phyloP scores from a whole-genome alignment of 768 basidiomycete genomes.

The Pulveroboletus frians region DNA sequence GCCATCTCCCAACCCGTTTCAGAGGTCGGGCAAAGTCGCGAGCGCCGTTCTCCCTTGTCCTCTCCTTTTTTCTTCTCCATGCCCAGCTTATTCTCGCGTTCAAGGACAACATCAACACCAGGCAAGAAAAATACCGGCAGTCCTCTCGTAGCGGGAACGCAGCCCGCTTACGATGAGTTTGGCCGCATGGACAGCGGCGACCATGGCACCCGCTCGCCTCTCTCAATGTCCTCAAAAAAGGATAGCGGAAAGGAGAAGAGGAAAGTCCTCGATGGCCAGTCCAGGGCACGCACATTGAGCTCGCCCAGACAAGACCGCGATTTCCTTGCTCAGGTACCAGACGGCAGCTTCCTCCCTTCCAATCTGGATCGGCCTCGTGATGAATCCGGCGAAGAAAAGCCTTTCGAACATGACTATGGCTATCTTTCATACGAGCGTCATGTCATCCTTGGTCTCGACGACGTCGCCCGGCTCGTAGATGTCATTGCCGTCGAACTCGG shows the following conservation, averaged over 20 bases:
- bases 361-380: slow-evolving; percentile 44
- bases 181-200: slow-evolving; percentile 50
- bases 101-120: slow-evolving; percentile 57
- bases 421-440: slow-evolving; percentile 70
- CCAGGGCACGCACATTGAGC: slow-evolving; percentile 39
- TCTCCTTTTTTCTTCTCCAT: slow-evolving; percentile 37
- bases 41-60: neutral
- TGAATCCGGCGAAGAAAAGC: slow-evolving; percentile 36
- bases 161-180: slow-evolving; percentile 53
- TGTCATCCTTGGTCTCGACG: slow-evolving; percentile 70
- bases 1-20: slow-evolving; percentile 7
- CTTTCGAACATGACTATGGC: slow-evolving; percentile 54
- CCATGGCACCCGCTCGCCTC: slow-evolving; percentile 29
- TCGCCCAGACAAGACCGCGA: slow-evolving; percentile 33
- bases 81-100: slow-evolving; percentile 71
- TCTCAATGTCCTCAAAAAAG: slow-evolving; percentile 36
- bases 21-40: slow-evolving; percentile 13
- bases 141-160: slow-evolving; percentile 8
- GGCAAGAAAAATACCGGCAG: slow-evolving; percentile 34
- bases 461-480: slow-evolving; percentile 67
- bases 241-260: slow-evolving; percentile 44
- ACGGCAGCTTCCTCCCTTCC: slow-evolving; percentile 51
- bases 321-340: slow-evolving; percentile 38
- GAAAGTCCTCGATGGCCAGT: slow-evolving; percentile 34
- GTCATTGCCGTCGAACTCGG: slow-evolving; percentile 66